A percentile compares a stretch with the other conserved stretches of the same genome.
phyloP scores from a whole-genome alignment of 129 eudicot species.

The Artemisia argyi region DNA sequence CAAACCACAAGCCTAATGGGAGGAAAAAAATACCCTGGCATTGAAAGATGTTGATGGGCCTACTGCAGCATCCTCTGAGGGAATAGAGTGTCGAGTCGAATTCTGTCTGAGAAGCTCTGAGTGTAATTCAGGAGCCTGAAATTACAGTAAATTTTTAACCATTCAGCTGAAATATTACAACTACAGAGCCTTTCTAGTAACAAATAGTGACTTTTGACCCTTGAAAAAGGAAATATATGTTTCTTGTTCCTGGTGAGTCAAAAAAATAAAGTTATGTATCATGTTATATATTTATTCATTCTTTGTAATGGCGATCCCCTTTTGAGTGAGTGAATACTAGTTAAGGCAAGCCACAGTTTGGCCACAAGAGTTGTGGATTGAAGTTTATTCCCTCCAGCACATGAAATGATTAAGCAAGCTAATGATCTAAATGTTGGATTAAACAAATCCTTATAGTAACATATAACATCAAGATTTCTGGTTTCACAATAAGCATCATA shows the following conservation, averaged over 20 bases:
- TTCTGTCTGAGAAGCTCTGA: constrained; percentile 70
- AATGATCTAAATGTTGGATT: neutral
- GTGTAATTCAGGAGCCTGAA: constrained; percentile 88
- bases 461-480: neutral
- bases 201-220: too few relatives aligned
- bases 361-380: too few relatives aligned
- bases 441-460: too few relatives aligned
- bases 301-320: too few relatives aligned
- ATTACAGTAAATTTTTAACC: neutral
- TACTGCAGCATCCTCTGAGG: constrained; percentile 39
- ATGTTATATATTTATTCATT: too few relatives aligned
- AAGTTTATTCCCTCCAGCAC: too few relatives aligned
- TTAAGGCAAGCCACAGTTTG: too few relatives aligned
- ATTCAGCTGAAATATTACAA: neutral
- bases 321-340: too few relatives aligned
- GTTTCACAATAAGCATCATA: neutral
- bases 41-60: constrained; percentile 74
- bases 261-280: too few relatives aligned
- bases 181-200: too few relatives aligned
- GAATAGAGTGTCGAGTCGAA: constrained; percentile 39
- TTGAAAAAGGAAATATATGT: too few relatives aligned
- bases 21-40: constrained; percentile 43
- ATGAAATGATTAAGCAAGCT: neutral
- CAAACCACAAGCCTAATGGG: neutral
- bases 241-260: too few relatives aligned